phyloP scores from a whole-genome alignment of 192 early-diverging fungal genomes.

The Linnemannia zychae region DNA sequence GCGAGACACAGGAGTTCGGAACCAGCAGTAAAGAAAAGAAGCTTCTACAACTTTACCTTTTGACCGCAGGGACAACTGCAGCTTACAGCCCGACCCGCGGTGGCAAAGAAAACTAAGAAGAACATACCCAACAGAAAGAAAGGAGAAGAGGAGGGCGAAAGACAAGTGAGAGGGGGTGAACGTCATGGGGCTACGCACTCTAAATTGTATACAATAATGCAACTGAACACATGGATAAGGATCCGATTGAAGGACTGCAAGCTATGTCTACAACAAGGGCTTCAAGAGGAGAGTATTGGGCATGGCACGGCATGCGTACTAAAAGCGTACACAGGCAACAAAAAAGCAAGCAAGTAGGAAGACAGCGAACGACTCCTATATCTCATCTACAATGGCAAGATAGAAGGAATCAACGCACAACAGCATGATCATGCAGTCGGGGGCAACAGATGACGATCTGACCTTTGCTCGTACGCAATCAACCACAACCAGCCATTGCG shows the following conservation, averaged over 20 bases:
- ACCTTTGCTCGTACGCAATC: background rate
- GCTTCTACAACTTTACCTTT: background rate
- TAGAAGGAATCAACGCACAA: background rate
- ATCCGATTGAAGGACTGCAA: background rate
- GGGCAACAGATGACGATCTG: background rate
- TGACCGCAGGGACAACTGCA: background rate
- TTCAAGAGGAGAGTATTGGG: background rate
- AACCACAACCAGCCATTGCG: too few species aligned
- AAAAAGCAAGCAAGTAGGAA: background rate
- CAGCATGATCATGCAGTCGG: background rate
- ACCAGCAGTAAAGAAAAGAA: background rate
- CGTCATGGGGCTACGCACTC: conserved; percentile 11
- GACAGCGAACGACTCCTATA: background rate
- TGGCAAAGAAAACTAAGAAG: background rate
- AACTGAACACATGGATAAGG: background rate
- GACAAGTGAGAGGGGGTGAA: background rate
- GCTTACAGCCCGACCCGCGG: background rate
- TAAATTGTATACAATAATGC: conserved; percentile 1
- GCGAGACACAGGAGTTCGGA: background rate
- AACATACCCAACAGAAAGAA: conserved; percentile 1
- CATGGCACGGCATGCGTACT: background rate
- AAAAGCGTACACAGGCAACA: background rate
- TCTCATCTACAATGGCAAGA: background rate
- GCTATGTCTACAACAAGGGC: background rate
- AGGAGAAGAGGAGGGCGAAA: background rate